These are phyloP conservation scores for Lentinus tigrinus DNA, from an alignment of 768 basidiomycete genomes.

Conservation along the genomic window DNA sequence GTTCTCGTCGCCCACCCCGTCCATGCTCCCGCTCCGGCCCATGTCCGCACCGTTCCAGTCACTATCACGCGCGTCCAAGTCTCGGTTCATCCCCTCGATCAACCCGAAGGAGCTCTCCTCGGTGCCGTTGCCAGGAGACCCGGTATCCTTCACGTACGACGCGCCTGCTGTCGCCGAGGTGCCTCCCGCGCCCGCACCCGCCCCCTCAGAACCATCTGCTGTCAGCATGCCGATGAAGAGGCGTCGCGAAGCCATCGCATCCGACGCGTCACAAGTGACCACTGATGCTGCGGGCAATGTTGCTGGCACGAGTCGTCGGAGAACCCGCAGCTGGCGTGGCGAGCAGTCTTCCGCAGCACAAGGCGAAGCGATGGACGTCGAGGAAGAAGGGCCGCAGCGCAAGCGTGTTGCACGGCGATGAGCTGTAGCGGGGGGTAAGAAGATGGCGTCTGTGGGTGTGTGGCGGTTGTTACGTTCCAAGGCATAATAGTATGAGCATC, in stretches of 20 bases:
- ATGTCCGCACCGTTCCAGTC: slow-evolving; percentile 5
- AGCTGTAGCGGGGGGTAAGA: slow-evolving; percentile 11
- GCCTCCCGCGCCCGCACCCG: slow-evolving; percentile 47
- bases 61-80: slow-evolving; percentile 27
- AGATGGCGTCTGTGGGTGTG: no score
- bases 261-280: slow-evolving; percentile 45
- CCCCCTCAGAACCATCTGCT: slow-evolving; percentile 12
- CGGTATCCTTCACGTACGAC: slow-evolving; percentile 30
- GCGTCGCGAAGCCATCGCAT: slow-evolving; percentile 75
- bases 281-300: slow-evolving; percentile 29
- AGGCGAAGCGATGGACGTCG: slow-evolving; percentile 56
- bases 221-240: slow-evolving; percentile 45
- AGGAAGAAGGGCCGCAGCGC: slow-evolving; percentile 74
- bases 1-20: slow-evolving; percentile 16
- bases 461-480: no score
- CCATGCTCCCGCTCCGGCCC: slow-evolving; percentile 18
- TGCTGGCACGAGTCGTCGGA: slow-evolving; percentile 42
- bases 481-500: no score
- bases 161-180: slow-evolving; percentile 22
- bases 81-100: slow-evolving; percentile 23
- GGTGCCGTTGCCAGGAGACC: slow-evolving; percentile 25
- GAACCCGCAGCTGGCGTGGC: slow-evolving; percentile 53
- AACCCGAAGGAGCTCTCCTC: slow-evolving; percentile 28
- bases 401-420: slow-evolving; percentile 71
- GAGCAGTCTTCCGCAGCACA: slow-evolving; percentile 26